Conservation (phyloP, 495 filamentous ascomycete species). For the Penicillium macrosclerotiorum region DNA sequence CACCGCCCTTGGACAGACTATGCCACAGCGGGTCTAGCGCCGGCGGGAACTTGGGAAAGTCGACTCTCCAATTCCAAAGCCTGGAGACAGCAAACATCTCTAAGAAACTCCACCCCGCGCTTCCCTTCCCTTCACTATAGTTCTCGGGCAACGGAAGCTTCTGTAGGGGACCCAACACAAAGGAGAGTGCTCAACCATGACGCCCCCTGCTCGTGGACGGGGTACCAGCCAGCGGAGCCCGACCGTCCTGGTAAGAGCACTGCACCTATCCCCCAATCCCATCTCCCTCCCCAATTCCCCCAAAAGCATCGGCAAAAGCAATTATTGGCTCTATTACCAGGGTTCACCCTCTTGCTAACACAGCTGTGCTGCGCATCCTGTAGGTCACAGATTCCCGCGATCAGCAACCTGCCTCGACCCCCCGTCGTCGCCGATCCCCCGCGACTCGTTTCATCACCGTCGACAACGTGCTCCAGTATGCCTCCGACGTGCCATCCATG, state of each 20-base stretch:
- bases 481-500: conserved; percentile 92
- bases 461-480: conserved; percentile 91
- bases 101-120: not conserved
- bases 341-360: not conserved
- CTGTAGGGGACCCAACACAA: not conserved
- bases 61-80: conserved; percentile 1
- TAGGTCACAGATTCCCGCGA: conserved; percentile 64
- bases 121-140: not conserved
- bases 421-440: conserved; percentile 39
- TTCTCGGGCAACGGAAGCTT: conserved; percentile 6
- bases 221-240: conserved; percentile 51
- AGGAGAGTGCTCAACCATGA: conserved; percentile 21
- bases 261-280: not conserved
- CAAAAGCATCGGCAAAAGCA: conserved; percentile 4
- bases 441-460: conserved; percentile 87
- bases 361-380: conserved; percentile 5
- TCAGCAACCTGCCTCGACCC: conserved; percentile 34
- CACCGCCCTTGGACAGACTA: not conserved
- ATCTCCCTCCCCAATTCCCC: not conserved
- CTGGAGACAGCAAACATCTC: not conserved
- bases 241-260: conserved; percentile 52
- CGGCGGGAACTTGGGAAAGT: conserved; percentile 7
- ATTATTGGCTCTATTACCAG: conserved; percentile 5
- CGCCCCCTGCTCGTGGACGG: conserved; percentile 35
- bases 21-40: conserved; percentile 6